Base-by-base conservation (phyloP, 75 land plant species). In the Adiantum capillusveneris region DNA sequence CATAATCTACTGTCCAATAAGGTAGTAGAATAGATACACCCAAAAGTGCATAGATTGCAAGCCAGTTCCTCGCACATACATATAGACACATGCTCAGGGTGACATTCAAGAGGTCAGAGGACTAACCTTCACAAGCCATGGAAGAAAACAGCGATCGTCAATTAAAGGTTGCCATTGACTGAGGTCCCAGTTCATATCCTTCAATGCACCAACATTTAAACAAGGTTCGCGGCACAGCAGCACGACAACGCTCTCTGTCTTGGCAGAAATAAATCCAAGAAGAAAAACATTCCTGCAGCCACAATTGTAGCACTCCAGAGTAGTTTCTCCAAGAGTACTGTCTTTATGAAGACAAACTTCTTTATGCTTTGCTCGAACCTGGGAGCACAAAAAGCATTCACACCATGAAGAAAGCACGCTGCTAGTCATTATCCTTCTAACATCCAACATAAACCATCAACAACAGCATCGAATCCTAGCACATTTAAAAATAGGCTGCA, bases 301-400 rank as follows among this genome's bases (percentile, higher is more conserved):
- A 77, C 99, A 95, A 55, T 90, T 95, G 59, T 95, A 95, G 65
- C 99, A 95, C 57, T 95, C 99, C 37, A 95, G 77, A 20, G 92
- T 90, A 41, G 99, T 95, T 64, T 95, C 99, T 68, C 99, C 99
- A 48, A 95, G 56, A 27, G 99, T 97, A 63, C 96, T 90, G 56
- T 95, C 99, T 64, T 87, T 95, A 57, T 95, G 99, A 46, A 95
- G 86, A 59, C 99, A 95, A 31, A 90, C 99, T 70, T 90, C 99
- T 73, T 90, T 95, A 67, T 95, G 99, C 57, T 95, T 95, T 31
- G 99, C 96, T 53, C 99, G 82, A 45, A 95, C 99, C 99, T 95
- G 73, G n/a, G n/a, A n/a, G n/a, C n/a, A n/a, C n/a, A n/a, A n/a
- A n/a, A n/a, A n/a, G n/a, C n/a, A n/a, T n/a, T n/a, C n/a, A n/a